Percentiles rank a stretch among this genome's conserved stretches.
Conservation (phyloP, 345 rosid genomes). For the Sisymbrium altissimum region DNA sequence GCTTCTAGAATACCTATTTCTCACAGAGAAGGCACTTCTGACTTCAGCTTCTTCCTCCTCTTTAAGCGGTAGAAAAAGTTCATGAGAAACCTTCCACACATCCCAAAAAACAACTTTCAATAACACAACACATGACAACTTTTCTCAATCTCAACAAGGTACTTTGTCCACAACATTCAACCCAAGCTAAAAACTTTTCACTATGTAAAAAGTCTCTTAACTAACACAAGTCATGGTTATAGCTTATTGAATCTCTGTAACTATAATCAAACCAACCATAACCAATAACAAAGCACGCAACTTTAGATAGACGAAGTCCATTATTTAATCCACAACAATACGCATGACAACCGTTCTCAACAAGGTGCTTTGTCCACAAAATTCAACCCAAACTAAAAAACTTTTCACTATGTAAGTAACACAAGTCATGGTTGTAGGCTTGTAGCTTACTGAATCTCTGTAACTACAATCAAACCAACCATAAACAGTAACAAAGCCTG, state of each 20-base stretch:
- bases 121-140: neutral
- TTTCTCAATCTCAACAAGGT: neutral
- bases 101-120: conserved; percentile 1
- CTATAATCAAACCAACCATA: neutral
- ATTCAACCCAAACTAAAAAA: neutral
- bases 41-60: conserved; percentile 62
- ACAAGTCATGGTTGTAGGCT: neutral
- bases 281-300: no score
- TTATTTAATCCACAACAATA: no score
- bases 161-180: neutral
- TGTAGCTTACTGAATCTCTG: neutral
- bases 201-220: neutral
- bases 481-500: neutral
- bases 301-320: no score
- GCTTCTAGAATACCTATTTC: conserved; percentile 44
- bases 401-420: neutral
- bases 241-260: neutral
- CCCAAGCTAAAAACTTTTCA: neutral
- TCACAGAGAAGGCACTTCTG: conserved; percentile 41
- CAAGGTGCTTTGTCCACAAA: neutral
- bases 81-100: conserved; percentile 46
- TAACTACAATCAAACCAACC: neutral
- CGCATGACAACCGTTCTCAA: neutral
- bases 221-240: neutral
- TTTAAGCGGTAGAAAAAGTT: conserved; percentile 59